phyloP scores from a whole-genome alignment of 345 rosid species.

The Turnera subulata region DNA sequence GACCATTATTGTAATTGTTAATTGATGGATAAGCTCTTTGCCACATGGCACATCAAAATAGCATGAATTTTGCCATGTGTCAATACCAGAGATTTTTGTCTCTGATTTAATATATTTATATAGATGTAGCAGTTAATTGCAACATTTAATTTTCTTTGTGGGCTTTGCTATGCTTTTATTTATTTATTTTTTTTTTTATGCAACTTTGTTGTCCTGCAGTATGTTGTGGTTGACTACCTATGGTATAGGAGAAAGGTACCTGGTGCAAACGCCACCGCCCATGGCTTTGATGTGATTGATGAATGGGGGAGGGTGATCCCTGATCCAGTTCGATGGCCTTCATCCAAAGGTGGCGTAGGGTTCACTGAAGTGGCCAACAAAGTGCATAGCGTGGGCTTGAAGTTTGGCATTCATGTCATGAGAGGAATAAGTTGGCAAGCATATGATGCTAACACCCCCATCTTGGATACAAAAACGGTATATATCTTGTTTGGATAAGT shows the following conservation, averaged over 20 bases:
- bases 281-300: conserved; percentile 90
- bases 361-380: conserved; percentile 70
- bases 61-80: too few species aligned
- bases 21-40: too few species aligned
- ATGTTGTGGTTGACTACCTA: conserved; percentile 93
- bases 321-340: conserved; percentile 85
- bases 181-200: conserved; percentile 5
- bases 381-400: conserved; percentile 81
- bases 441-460: conserved; percentile 67
- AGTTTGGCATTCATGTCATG: conserved; percentile 95
- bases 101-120: too few species aligned
- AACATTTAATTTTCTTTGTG: too few species aligned
- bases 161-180: too few species aligned
- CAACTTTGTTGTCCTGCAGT: conserved; percentile 43
- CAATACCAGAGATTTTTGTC: too few species aligned
- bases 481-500: too few species aligned
- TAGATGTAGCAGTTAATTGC: too few species aligned
- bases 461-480: conserved; percentile 62
- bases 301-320: conserved; percentile 91
- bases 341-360: conserved; percentile 72
- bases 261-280: conserved; percentile 67
- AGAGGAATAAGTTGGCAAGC: conserved; percentile 94
- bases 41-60: too few species aligned
- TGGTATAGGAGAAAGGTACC: conserved; percentile 83
- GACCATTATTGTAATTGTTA: too few species aligned